Percentiles rank a stretch among this genome's conserved stretches.
Conservation (phyloP, 1,139 yeast genomes). For the Hemisphaericaspora xylofermentans region DNA sequence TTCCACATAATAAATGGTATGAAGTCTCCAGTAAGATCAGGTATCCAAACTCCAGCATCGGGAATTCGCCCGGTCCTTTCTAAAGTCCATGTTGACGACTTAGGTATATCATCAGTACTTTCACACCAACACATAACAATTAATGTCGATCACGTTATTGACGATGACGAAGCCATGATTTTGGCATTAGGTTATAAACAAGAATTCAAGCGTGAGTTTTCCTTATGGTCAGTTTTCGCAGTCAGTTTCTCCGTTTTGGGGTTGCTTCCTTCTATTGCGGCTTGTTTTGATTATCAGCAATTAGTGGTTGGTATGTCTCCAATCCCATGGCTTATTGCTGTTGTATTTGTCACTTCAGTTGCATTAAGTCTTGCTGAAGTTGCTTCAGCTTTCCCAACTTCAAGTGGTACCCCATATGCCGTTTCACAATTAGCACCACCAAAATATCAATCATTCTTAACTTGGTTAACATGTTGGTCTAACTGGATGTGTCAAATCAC, state of each 20-base stretch:
- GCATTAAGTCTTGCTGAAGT: constrained; percentile 51
- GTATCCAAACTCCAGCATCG: constrained; percentile 8
- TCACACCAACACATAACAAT: constrained; percentile 40
- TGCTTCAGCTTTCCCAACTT: constrained; percentile 49
- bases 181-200: constrained; percentile 71
- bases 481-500: constrained; percentile 48
- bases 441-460: constrained; percentile 50
- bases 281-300: constrained; percentile 54
- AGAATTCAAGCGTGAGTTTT: constrained; percentile 70
- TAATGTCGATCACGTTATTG: constrained; percentile 48
- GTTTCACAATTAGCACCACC: constrained; percentile 55
- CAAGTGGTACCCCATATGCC: constrained; percentile 51
- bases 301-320: constrained; percentile 54
- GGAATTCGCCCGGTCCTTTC: constrained; percentile 34
- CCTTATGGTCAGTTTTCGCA: constrained; percentile 59
- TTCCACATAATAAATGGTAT: constrained; percentile 8
- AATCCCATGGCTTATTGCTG: constrained; percentile 54
- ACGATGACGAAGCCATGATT: constrained; percentile 54
- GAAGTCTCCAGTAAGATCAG: constrained; percentile 7
- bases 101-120: constrained; percentile 38
- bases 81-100: constrained; percentile 40
- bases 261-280: constrained; percentile 67
- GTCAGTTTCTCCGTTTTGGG: constrained; percentile 76
- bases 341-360: constrained; percentile 49
- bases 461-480: constrained; percentile 62